Percentiles rank a stretch among this genome's conserved stretches.
Conservation (phyloP, 75 land plant genomes). For the Azolla pinnata region DNA sequence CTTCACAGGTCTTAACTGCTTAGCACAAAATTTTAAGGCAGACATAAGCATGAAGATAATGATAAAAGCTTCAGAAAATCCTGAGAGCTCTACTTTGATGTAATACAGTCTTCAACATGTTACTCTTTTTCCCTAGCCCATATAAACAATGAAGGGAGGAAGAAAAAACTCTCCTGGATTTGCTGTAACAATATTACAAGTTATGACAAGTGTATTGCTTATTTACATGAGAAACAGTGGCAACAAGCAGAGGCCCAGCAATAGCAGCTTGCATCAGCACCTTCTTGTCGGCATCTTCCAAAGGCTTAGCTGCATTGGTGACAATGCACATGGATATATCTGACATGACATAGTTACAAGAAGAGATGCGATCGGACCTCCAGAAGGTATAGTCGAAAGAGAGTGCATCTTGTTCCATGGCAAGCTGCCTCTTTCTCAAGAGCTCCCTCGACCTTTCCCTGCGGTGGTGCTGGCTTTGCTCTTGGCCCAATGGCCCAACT, state of each 20-base stretch:
- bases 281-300: constrained; percentile 18
- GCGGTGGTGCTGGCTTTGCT: too few relatives aligned
- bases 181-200: too few relatives aligned
- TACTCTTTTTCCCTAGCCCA: too few relatives aligned
- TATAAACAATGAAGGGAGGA: too few relatives aligned
- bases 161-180: too few relatives aligned
- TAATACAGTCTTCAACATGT: too few relatives aligned
- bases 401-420: constrained; percentile 17
- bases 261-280: constrained; percentile 19
- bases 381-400: constrained; percentile 37
- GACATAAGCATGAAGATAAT: too few relatives aligned
- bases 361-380: constrained; percentile 25
- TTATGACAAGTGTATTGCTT: constrained; percentile 24
- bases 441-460: constrained; percentile 1
- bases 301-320: constrained; percentile 28
- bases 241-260: constrained; percentile 36
- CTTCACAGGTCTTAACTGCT: too few relatives aligned
- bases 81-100: too few relatives aligned
- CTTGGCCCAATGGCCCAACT: too few relatives aligned
- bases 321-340: constrained; percentile 41
- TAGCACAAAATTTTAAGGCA: too few relatives aligned
- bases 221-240: constrained; percentile 35
- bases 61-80: too few relatives aligned
- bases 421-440: neutral
- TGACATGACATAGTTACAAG: constrained; percentile 16